A percentile compares a stretch with the other conserved stretches of the same genome.
Conservation (phyloP, 2,329 filamentous ascomycete species). For the Phyllosticta citriasiana region DNA sequence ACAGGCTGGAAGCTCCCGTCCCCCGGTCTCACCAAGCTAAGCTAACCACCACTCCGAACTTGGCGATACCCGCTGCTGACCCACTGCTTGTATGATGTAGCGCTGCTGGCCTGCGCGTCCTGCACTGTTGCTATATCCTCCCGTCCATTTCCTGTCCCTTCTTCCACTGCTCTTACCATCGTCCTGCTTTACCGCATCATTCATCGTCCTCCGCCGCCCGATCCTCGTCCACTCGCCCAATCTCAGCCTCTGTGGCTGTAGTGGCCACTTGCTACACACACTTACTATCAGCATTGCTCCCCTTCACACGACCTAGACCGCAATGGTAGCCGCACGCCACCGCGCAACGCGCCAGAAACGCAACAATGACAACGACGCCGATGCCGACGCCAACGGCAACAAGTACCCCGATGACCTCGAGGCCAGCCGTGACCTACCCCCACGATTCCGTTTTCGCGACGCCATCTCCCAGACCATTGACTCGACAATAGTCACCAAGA, state of each 20-base stretch:
- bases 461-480: conserved; percentile 37
- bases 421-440: not conserved
- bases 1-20: not conserved
- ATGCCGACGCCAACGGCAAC: not conserved
- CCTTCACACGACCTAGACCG: not conserved
- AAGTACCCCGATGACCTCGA: not conserved
- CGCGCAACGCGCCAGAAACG: not conserved
- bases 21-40: not conserved
- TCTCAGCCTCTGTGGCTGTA: not conserved
- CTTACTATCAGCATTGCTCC: not conserved
- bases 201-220: not conserved
- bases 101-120: not conserved
- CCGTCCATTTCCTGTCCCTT: not conserved
- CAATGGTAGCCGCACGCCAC: not conserved
- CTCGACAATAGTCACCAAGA: conserved; percentile 33
- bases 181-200: not conserved
- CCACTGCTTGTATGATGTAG: not conserved
- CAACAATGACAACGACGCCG: not conserved
- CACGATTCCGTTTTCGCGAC: conserved; percentile 36
- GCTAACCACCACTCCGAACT: not conserved
- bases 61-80: not conserved
- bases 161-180: not conserved
- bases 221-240: not conserved
- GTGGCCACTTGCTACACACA: not conserved
- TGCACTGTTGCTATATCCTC: not conserved